Evolutionary conservation across 352 stramenopile species (phyloP), one percentile per base, ranked within the genome.

Genomic region (Albugo candida): DNA sequence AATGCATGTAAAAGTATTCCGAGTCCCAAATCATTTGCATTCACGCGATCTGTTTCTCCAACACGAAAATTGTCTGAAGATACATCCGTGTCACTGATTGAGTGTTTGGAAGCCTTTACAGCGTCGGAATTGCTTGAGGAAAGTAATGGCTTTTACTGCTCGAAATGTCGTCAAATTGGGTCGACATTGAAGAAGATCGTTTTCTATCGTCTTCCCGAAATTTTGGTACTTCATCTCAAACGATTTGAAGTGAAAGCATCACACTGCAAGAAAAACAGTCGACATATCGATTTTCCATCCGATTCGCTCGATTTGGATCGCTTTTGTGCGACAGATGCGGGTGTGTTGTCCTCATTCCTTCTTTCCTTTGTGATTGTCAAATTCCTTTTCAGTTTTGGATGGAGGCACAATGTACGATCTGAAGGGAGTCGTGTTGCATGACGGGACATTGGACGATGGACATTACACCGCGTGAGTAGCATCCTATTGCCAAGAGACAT

Each of bases 161-260:
- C 48, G 18, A 81, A 78, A 43, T 84, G 72, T 56, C 84, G 86
- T 39, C 70, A 65, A 0, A 73, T 84, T 51, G 67, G 70, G 24
- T 64, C 64, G 2, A 71, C 75, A 37, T 53, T 63, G 37, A 88
- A 88, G 56, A 77, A 78, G 46, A 85, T 88, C 39, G 74, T 65
- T 42, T 53, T 88, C 34, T 83, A 86, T 47, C 66, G 74, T 11
- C 54, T 80, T 5, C 83, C 83, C 8, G 59, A 74, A n/a, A 64
- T 94, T 24, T 65, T 95, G 34, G 70, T 94, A 21, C 35, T 95
- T 20, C 83, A 95, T 51, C 65, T 95, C 34, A 95, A 95, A 59
- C 76, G 83, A 1, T 95, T 95, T 41, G 73, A 66, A 34, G 87
- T 73, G 55, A 89, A 70, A 16, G 81, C 61, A 1, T 74, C 79